Evolutionary conservation across 345 rosid genomes (phyloP).

Genomic region (Ricinus communis): DNA sequence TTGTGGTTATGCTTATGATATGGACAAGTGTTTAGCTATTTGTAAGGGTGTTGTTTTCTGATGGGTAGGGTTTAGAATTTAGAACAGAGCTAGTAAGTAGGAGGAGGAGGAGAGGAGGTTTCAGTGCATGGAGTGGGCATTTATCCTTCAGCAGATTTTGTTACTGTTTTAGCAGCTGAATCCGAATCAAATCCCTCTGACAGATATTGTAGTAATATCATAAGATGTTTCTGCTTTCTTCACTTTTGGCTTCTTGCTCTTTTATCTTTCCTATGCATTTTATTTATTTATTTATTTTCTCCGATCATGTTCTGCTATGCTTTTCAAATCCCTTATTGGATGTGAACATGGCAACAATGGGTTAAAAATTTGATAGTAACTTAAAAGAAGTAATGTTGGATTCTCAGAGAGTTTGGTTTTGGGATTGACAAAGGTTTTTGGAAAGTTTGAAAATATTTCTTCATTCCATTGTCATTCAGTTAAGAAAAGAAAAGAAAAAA

Average conservation of each 20-base stretch:
- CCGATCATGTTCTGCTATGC: neutral
- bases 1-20: neutral
- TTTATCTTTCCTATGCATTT: neutral
- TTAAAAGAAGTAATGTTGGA: neutral
- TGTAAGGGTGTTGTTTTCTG: neutral
- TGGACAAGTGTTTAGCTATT: neutral
- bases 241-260: neutral
- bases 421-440: constrained; percentile 6
- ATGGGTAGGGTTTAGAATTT: neutral
- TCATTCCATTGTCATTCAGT: too few species aligned
- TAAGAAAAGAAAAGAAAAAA: too few species aligned
- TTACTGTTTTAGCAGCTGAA: constrained; percentile 15
- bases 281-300: neutral
- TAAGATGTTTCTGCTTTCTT: neutral
- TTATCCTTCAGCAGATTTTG: neutral
- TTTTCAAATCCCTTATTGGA: neutral
- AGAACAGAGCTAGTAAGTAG: neutral
- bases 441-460: too few species aligned
- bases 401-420: neutral
- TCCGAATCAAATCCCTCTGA: constrained; percentile 18
- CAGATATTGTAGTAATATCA: constrained; percentile 20
- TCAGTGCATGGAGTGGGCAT: constrained; percentile 3
- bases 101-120: neutral
- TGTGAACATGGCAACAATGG: neutral
- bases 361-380: too few species aligned